Evolutionary conservation across 2,329 filamentous ascomycete genomes (phyloP), one percentile per base, ranked within the genome.

Genomic region (Albophoma yamanashiensis): DNA sequence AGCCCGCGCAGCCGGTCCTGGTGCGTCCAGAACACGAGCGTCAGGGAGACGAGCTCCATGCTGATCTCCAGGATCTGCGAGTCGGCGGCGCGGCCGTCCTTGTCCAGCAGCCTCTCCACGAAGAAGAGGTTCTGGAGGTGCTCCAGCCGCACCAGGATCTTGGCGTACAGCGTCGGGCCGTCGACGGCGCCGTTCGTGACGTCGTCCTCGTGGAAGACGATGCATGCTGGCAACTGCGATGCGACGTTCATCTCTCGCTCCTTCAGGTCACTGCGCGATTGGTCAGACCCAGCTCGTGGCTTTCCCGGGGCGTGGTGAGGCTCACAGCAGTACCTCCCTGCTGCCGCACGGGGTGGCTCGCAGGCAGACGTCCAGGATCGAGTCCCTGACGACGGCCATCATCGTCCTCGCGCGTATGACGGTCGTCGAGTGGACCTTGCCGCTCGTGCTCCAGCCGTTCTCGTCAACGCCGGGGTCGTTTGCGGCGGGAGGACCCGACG

Each of bases 91-190:
- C 69, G 63, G 5, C 72, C 69, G 6, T 67, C 67, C 60, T 79
- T 80, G 58, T 78, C 74, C 27, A 85, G 72, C 0, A 85, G 76
- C 25, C 83, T 74, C 63, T 85, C 79, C 38, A 85, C 72, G 34
- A 86, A 76, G 62, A 87, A 85, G 8, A 81, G 72, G 56, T 83
- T 84, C 53, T 84, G 79, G 0, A 83, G 70, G 55, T 81, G 77
- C 56, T 78, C 75, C 3, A 83, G 73, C 8, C 74, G 74, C 1
- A 81, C 68, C 4, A 82, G 69, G n/a, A 80, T 72, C 5, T 78
- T 70, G 25, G 73, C 70, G 58, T 79, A 78, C 2, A 80, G 59
- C 0, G 68, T 65, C 1, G 71, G 64, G 0, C 11, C 50, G 31
- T 53, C 31, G 9, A 53, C 31, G 50, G 50, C 27, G 4, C 1